Conservation (phyloP, 768 basidiomycete genomes). For the Podaxis sp. region DNA sequence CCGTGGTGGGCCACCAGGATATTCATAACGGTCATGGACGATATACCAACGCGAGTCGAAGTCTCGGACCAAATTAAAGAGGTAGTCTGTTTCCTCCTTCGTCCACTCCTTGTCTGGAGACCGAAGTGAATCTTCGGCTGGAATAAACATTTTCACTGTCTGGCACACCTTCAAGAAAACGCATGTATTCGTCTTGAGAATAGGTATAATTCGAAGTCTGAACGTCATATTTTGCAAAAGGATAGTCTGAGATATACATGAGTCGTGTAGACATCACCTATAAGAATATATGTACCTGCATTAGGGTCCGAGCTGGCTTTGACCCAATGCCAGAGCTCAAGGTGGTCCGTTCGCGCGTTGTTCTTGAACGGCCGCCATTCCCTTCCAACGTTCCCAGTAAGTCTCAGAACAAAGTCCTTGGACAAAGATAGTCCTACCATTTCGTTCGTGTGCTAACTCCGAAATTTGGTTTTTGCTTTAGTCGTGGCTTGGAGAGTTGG, state of each 20-base stretch:
- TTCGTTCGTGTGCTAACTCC: conserved; percentile 61
- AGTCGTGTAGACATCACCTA: neutral
- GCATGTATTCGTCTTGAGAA: conserved; percentile 84
- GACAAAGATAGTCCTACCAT: conserved; percentile 51
- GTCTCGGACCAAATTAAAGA: conserved; percentile 76
- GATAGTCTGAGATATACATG: conserved; percentile 54
- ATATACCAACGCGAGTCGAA: conserved; percentile 92
- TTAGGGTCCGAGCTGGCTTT: conserved; percentile 58
- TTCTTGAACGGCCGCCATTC: conserved; percentile 76
- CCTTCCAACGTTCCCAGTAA: conserved; percentile 42
- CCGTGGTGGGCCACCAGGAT: conserved; percentile 49
- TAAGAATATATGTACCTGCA: conserved; percentile 43
- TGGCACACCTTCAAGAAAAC: conserved; percentile 67
- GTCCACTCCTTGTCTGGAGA: conserved; percentile 79
- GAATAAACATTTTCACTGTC: neutral
- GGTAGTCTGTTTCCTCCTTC: conserved; percentile 90
- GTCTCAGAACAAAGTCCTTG: neutral
- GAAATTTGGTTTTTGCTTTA: conserved; percentile 85
- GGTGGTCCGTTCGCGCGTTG: conserved; percentile 59
- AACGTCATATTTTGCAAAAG: conserved; percentile 82
- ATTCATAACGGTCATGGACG: conserved; percentile 88
- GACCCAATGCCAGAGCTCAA: conserved; percentile 84
- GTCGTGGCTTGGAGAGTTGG: conserved; percentile 75
- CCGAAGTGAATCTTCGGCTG: neutral
- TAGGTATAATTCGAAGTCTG: conserved; percentile 67